Percentiles rank a stretch among this genome's conserved stretches.
These are phyloP conservation scores for Thymus mandschuricus DNA, from an alignment of 257 asterid species.

Conservation along the genomic window DNA sequence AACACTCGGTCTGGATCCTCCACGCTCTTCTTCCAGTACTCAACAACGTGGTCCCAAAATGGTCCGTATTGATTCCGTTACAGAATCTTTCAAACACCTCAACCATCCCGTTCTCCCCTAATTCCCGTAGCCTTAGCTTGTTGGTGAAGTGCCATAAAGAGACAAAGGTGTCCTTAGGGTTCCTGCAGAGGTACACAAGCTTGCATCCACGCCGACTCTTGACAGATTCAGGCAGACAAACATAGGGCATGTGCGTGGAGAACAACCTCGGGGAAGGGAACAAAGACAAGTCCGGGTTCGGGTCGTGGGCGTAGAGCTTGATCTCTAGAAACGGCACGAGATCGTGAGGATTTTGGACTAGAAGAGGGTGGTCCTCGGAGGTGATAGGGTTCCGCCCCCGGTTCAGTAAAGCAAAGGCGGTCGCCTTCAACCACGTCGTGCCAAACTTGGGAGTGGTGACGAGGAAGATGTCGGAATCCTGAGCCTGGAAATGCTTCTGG, in stretches of 20 bases:
- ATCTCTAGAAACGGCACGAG: constrained; percentile 1
- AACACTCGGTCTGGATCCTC: constrained; percentile 21
- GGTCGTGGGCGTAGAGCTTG: constrained; percentile 12
- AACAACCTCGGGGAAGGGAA: constrained; percentile 34
- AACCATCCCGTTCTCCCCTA: constrained; percentile 11
- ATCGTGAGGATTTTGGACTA: constrained; percentile 18
- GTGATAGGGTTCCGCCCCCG: not conserved
- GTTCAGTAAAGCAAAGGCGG: constrained; percentile 23
- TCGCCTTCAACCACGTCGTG: constrained; percentile 31
- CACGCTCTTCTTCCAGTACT: constrained; percentile 37
- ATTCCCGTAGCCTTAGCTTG: constrained; percentile 29
- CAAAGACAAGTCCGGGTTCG: constrained; percentile 29
- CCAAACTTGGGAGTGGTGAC: constrained; percentile 29
- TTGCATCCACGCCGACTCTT: constrained; percentile 15
- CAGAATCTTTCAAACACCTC: constrained; percentile 33
- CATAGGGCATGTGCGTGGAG: constrained; percentile 35
- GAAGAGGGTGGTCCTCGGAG: constrained; percentile 15
- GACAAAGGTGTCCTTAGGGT: constrained; percentile 44
- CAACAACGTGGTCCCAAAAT: constrained; percentile 42
- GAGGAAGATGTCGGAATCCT: constrained; percentile 19
- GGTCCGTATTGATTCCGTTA: constrained; percentile 43
- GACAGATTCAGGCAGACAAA: constrained; percentile 33
- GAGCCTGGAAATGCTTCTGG: constrained; percentile 20
- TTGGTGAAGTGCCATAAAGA: constrained; percentile 45
- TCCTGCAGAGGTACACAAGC: constrained; percentile 45